Base-by-base conservation (phyloP, 1,284 basidiomycete species). In the Polyporus tsugae region DNA sequence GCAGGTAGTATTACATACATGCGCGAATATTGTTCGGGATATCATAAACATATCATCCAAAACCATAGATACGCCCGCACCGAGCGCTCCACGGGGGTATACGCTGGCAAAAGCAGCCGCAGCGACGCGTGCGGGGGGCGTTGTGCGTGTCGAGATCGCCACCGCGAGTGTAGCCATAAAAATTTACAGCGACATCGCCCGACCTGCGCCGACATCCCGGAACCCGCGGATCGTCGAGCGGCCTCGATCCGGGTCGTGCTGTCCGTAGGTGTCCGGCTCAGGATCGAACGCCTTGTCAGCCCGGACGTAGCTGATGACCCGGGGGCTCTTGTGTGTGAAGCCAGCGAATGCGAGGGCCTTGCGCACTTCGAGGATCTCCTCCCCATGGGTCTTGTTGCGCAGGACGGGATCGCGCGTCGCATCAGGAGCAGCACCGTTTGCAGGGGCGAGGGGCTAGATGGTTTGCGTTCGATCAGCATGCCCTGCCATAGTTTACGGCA, bases 331-430 rank as follows among this genome's bases (percentile, higher is more conserved):
- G 82, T 95, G 94, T 41, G 94, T 95, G 81, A 95, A 95, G 55
- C 94, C 94, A 64, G 93, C 94, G 80, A 96, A 96, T 10, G 95
- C 95, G 64, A 95, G 86, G 72, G 91, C 91, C 82, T 99, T 98
- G 75, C 97, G 90, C 73, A 97, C 92, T 77, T 95, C 91, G 75
- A 98, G 85, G 69, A 98, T 91, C 77, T 95, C 88, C 69, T 89
- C 86, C 35, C 97, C 96, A 77, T 98, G 92, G 64, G 91, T 84
- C 78, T 91, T 91, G 82, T 98, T 89, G 64, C 91, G 87, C 64
- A 98, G 86, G 76, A 99, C 83, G 11, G 95, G 95, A 80, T 98
- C 97, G 71, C 92, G 89, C 33, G 95, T 96, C 62, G 91, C 89
- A 75, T 96, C 93, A 65, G 89, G 86, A 63, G 92, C 88, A 15